Base-by-base conservation (phyloP, 345 rosid species). In the Lepidium africanum region DNA sequence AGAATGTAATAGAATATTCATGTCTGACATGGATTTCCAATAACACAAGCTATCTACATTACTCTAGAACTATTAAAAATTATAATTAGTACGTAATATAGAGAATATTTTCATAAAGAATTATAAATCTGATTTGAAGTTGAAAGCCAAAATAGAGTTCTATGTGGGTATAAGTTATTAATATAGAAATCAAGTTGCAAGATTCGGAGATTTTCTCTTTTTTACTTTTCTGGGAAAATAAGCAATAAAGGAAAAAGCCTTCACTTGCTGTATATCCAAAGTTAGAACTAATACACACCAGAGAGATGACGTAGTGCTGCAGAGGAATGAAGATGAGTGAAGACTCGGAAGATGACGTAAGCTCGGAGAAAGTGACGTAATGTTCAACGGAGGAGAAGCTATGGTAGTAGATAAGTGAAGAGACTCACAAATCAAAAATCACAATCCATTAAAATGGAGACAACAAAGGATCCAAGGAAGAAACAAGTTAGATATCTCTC, bases 371-470 rank as follows among this genome's bases (percentile, higher is more conserved):
- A 35, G 27, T 69, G 81, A 69, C 30, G 77, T 30, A 60, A 48
- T 46, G 15, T 36, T 8, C 63, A 63, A 17, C 52, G 67, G 59
- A 66, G 63, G 40, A 64, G 40, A 67, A 81, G 75, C 78, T 65
- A 77, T 67, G 66, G 66, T 45, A 35, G 7, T n/a, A 30, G 19
- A 41, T 11, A 13, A 69, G 41, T 40, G 25, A 27, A 49, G 35
- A 40, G 37, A 59, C 81, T 71, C 63, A 48, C 5, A 3, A 16
- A 49, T 66, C 53, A 77, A 30, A 45, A 71, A 68, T 70, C 55
- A 61, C 48, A 69, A 56, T 72, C 88, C 88, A 84, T 85, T 33
- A 8, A 27, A n/a, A 13, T 14, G 37, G 65, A 54, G 15, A 56
- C n/a, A n/a, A 0, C 23, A 14, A 9, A 43, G 60, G 32, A 40